Conservation (phyloP, 2,329 filamentous ascomycete genomes). For the Cladophialophora psammophila region DNA sequence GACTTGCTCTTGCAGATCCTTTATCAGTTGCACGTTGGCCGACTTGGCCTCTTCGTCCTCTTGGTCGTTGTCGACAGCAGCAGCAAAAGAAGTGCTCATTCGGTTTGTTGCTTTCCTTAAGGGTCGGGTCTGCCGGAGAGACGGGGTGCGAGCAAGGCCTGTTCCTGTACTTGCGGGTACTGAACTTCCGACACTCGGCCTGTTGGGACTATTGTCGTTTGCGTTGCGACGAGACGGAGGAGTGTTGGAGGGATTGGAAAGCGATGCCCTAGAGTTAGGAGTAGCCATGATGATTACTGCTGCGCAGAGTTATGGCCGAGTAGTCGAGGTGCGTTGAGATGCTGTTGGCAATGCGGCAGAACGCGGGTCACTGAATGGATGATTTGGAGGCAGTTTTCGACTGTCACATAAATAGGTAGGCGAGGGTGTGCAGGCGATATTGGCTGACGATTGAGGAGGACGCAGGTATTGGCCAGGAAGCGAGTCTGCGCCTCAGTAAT, state of each 20-base stretch:
- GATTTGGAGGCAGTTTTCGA: constrained; percentile 12
- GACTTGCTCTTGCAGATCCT: constrained; percentile 80
- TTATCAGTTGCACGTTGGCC: constrained; percentile 75
- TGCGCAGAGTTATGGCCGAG: constrained; percentile 1
- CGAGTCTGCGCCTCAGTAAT: constrained; percentile 31
- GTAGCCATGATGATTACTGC: constrained; percentile 34
- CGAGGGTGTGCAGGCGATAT: constrained; percentile 13
- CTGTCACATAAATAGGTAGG: constrained; percentile 32
- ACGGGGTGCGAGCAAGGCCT: constrained; percentile 69
- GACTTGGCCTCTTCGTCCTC: constrained; percentile 76
- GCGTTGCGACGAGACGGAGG: constrained; percentile 42
- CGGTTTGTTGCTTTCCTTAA: constrained; percentile 49
- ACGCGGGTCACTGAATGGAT: constrained; percentile 7
- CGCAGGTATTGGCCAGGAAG: constrained; percentile 30
- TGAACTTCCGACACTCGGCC: constrained; percentile 28
- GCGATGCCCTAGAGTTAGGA: constrained; percentile 36
- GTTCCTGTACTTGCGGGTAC: constrained; percentile 58
- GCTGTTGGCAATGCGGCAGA: constrained; percentile 4
- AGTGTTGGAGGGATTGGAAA: constrained; percentile 33
- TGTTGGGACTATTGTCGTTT: constrained; percentile 32
- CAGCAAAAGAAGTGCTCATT: constrained; percentile 38
- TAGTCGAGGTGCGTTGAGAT: constrained; percentile 13
- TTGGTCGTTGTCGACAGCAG: constrained; percentile 53
- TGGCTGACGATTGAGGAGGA: constrained; percentile 25
- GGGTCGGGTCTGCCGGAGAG: constrained; percentile 46